Conservation (phyloP, 108 stramenopile species). For the Fragilariopsis cylindrus region DNA sequence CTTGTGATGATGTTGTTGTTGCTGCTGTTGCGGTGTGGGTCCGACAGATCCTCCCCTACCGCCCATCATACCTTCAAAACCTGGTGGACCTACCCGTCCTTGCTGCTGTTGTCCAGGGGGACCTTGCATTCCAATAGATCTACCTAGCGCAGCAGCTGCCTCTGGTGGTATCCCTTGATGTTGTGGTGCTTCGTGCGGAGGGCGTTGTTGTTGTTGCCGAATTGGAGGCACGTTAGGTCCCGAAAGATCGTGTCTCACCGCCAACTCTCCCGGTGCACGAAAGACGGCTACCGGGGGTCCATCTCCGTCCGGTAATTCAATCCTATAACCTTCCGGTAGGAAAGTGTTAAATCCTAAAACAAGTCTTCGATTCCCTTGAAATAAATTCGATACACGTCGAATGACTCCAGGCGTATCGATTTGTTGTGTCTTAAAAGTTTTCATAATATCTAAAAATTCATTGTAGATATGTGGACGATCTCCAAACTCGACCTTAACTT, state of each 20-base stretch:
- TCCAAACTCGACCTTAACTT: slow-evolving; percentile 98
- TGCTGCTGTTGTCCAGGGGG: background rate
- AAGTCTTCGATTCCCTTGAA: slow-evolving; percentile 95
- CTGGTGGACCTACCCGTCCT: slow-evolving; percentile 10
- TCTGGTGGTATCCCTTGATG: slow-evolving; percentile 23
- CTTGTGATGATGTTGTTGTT: slow-evolving; percentile 15
- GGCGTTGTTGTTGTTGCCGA: background rate
- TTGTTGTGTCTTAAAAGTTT: slow-evolving; percentile 93
- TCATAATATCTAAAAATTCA: slow-evolving; percentile 99
- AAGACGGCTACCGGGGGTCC: slow-evolving; percentile 82
- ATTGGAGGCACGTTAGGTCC: slow-evolving; percentile 23
- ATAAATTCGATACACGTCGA: slow-evolving; percentile 90
- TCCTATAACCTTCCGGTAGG: slow-evolving; percentile 99
- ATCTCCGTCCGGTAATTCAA: slow-evolving; percentile 85
- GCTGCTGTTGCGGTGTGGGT: slow-evolving; percentile 6
- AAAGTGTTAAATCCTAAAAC: slow-evolving; percentile 99
- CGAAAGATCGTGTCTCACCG: slow-evolving; percentile 20
- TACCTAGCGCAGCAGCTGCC: slow-evolving; percentile 24
- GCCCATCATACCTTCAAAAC: slow-evolving; percentile 10
- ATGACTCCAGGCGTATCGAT: slow-evolving; percentile 99
- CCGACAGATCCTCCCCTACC: slow-evolving; percentile 10
- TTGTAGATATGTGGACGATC: slow-evolving; percentile 99
- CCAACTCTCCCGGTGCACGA: slow-evolving; percentile 71
- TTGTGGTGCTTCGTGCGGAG: slow-evolving; percentile 17
- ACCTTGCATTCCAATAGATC: slow-evolving; percentile 10